These are phyloP conservation scores for Neonectria magnoliae DNA, from an alignment of 2,329 filamentous ascomycete species.

Conservation along the genomic window DNA sequence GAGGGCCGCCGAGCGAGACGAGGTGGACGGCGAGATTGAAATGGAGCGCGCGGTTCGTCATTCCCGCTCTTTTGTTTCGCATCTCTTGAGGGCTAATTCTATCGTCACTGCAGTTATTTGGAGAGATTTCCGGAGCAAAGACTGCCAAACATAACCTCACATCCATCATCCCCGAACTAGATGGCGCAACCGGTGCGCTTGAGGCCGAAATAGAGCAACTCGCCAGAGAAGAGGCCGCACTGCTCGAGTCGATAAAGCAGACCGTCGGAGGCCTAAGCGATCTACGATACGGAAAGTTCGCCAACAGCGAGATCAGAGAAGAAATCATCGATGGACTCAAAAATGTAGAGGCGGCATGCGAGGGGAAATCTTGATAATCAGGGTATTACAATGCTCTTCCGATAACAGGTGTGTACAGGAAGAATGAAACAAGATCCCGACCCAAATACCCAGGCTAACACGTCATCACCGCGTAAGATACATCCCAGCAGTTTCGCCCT, in stretches of 20 bases:
- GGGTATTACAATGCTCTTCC: slow-evolving; percentile 30
- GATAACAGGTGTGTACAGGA: slow-evolving; percentile 28
- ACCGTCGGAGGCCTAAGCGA: slow-evolving; percentile 81
- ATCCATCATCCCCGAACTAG: slow-evolving; percentile 75
- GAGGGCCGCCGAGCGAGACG: slow-evolving; percentile 62
- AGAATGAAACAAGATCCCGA: slow-evolving; percentile 28
- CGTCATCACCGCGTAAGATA: slow-evolving; percentile 27
- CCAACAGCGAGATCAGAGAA: slow-evolving; percentile 69
- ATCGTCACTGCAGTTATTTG: slow-evolving; percentile 63
- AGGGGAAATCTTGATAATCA: slow-evolving; percentile 51
- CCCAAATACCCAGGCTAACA: slow-evolving; percentile 22
- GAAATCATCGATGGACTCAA: slow-evolving; percentile 75
- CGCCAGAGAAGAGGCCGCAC: slow-evolving; percentile 69
- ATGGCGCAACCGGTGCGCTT: slow-evolving; percentile 71
- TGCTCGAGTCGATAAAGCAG: slow-evolving; percentile 70
- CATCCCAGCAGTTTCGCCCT: slow-evolving; percentile 26
- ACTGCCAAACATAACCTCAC: slow-evolving; percentile 67
- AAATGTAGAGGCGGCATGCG: slow-evolving; percentile 67
- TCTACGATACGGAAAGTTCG: slow-evolving; percentile 80
- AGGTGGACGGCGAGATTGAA: slow-evolving; percentile 70
- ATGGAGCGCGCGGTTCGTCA: slow-evolving; percentile 66
- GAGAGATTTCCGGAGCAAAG: slow-evolving; percentile 56
- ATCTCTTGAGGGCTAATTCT: not conserved
- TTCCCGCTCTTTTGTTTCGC: not conserved
- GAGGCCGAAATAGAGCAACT: slow-evolving; percentile 74